phyloP scores from a whole-genome alignment of 352 stramenopile genomes.

The Halophytophthora polymorphica region DNA sequence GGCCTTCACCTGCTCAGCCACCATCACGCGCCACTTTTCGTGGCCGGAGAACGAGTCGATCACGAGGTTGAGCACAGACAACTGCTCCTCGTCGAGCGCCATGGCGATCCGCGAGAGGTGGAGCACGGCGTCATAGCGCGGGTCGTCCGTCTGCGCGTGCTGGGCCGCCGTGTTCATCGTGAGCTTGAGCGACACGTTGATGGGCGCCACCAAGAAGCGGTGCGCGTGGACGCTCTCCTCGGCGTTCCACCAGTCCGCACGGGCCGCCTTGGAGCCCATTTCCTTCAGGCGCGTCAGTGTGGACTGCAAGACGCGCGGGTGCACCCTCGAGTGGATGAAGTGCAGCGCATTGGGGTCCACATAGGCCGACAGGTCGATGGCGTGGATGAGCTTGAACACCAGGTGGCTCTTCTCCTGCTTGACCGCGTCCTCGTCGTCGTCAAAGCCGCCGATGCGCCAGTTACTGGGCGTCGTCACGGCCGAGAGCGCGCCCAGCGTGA shows the following conservation, averaged over 20 bases:
- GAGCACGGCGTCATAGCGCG: constrained; percentile 74
- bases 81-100: constrained; percentile 80
- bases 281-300: constrained; percentile 76
- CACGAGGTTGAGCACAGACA: constrained; percentile 74
- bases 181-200: constrained; percentile 81
- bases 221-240: constrained; percentile 70
- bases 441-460: constrained; percentile 77
- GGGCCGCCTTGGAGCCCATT: constrained; percentile 66
- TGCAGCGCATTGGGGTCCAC: constrained; percentile 82
- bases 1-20: constrained; percentile 67
- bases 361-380: constrained; percentile 83
- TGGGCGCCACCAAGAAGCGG: constrained; percentile 79
- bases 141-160: constrained; percentile 66
- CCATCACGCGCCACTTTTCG: constrained; percentile 68
- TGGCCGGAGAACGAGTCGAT: constrained; percentile 69
- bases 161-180: constrained; percentile 86
- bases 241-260: constrained; percentile 73
- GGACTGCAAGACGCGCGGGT: constrained; percentile 72
- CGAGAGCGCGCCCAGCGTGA: constrained; percentile 80
- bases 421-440: constrained; percentile 33
- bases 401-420: constrained; percentile 45
- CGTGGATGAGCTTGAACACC: constrained; percentile 88
- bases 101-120: constrained; percentile 76
- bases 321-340: constrained; percentile 84
- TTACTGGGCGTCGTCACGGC: constrained; percentile 84